A percentile compares a stretch with the other conserved stretches of the same genome.
Evolutionary conservation across 345 rosid species (phyloP).

Genomic region (Acer campestre): DNA sequence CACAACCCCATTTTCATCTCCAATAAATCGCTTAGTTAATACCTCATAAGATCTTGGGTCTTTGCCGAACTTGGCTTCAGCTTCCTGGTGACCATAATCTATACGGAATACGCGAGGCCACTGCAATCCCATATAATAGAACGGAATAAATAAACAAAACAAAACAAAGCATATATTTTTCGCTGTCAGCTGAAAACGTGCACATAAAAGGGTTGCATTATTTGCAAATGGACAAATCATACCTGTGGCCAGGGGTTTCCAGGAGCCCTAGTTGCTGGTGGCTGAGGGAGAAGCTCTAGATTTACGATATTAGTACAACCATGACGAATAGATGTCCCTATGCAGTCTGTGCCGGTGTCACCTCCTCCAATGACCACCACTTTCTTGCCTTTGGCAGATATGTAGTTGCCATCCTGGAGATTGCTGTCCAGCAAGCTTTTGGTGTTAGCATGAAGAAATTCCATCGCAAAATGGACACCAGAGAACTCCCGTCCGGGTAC

Average conservation of each 20-base stretch:
- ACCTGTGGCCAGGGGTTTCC: constrained; percentile 99
- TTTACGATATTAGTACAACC: constrained; percentile 78
- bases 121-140: constrained; percentile 40
- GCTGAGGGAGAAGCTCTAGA: constrained; percentile 94
- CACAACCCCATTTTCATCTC: constrained; percentile 77
- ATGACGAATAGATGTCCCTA: constrained; percentile 96
- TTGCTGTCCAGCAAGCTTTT: constrained; percentile 97
- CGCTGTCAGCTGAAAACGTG: background rate
- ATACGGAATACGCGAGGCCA: constrained; percentile 97
- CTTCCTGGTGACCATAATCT: constrained; percentile 99
- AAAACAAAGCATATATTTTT: too few relatives aligned
- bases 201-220: background rate
- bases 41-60: constrained; percentile 96
- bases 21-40: constrained; percentile 83
- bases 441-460: constrained; percentile 92
- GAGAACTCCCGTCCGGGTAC: constrained; percentile 86
- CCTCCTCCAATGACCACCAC: constrained; percentile 99
- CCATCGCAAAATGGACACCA: constrained; percentile 98
- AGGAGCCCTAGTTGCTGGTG: constrained; percentile 81
- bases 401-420: constrained; percentile 77
- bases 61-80: constrained; percentile 75
- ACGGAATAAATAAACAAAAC: background rate
- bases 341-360: constrained; percentile 98
- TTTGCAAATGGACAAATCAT: background rate
- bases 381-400: constrained; percentile 90